Conservation (phyloP, 2,329 filamentous ascomycete species). For the Phialophora verrucosa region DNA sequence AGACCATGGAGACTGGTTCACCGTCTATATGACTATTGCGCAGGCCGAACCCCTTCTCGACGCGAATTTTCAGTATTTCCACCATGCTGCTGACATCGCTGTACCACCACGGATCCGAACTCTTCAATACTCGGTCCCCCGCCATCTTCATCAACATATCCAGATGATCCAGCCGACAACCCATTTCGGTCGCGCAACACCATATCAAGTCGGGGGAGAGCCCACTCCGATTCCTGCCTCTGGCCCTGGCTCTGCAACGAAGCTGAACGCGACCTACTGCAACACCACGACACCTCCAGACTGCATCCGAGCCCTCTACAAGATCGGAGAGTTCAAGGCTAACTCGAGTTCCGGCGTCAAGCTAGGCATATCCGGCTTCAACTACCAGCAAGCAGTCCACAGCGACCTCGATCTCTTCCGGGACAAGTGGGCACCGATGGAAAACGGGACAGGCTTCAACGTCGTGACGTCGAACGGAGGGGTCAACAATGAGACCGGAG, state of each 20-base stretch:
- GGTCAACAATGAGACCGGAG: constrained; percentile 52
- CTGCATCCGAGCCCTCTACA: constrained; percentile 56
- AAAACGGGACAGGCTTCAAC: constrained; percentile 61
- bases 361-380: constrained; percentile 56
- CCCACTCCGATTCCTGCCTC: constrained; percentile 6
- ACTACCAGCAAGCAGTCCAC: constrained; percentile 59
- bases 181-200: constrained; percentile 56
- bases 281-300: constrained; percentile 52
- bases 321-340: constrained; percentile 19
- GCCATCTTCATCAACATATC: constrained; percentile 59
- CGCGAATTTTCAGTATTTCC: constrained; percentile 64
- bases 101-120: constrained; percentile 56
- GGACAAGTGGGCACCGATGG: constrained; percentile 59
- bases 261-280: constrained; percentile 42
- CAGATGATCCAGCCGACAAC: constrained; percentile 71
- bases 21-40: constrained; percentile 59
- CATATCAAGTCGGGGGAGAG: constrained; percentile 43
- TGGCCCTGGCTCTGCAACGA: constrained; percentile 11
- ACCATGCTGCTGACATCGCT: constrained; percentile 51
- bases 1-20: constrained; percentile 65
- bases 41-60: constrained; percentile 63
- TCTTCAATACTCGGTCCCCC: constrained; percentile 66
- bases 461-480: constrained; percentile 64
- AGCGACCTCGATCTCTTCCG: constrained; percentile 65
- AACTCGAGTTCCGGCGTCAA: constrained; percentile 49